Evolutionary conservation across 2,329 filamentous ascomycete genomes (phyloP), one percentile per base, ranked within the genome.

Genomic region (Graphilbum fragrans): DNA sequence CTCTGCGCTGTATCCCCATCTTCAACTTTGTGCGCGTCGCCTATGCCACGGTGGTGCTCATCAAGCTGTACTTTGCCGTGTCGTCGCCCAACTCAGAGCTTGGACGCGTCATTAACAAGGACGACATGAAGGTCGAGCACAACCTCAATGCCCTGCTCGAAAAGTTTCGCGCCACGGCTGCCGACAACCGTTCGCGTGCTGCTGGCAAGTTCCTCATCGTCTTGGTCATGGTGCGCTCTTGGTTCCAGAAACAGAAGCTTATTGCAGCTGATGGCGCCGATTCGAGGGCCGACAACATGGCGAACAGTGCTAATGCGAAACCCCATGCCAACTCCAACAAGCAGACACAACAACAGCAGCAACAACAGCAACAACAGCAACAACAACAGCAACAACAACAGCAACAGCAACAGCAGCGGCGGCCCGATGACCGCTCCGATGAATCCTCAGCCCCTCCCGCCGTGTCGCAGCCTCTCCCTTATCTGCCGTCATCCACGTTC

Each of bases 21-120:
- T 79, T 82, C 52, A 76, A 74, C 55, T 78, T 83, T 51, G 80
- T 84, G 16, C 75, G 82, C 22, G 74, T 85, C 17, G 75, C 80
- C 11, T 86, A 85, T 53, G 77, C 77, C 6, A 70, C 80, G 3
- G 78, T 86, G 18, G 74, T 83, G 25, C 64, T 86, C 31, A 80
- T 85, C 55, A 86, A 86, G 58, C 72, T 87, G 46, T 81, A 80
- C 58, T 79, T 82, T 38, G 74, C 78, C 9, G 76, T 80, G 4
- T 72, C 73, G 2, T 69, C 72, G 14, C 72, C 78, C 1, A 70
- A 72, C 33, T 80, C 74, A 16, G 77, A 80, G 49, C 69, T 88
- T 2, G 77, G 77, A n/a, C 72, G 73, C 45, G 71, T 87, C 17
- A 79, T 90, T 47, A 69, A 77, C 49, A 74, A 74, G 47, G 71